Evolutionary conservation across 179 eudicot genomes (phyloP), one percentile per base, ranked within the genome.

Genomic region (Gypsophila paniculata): DNA sequence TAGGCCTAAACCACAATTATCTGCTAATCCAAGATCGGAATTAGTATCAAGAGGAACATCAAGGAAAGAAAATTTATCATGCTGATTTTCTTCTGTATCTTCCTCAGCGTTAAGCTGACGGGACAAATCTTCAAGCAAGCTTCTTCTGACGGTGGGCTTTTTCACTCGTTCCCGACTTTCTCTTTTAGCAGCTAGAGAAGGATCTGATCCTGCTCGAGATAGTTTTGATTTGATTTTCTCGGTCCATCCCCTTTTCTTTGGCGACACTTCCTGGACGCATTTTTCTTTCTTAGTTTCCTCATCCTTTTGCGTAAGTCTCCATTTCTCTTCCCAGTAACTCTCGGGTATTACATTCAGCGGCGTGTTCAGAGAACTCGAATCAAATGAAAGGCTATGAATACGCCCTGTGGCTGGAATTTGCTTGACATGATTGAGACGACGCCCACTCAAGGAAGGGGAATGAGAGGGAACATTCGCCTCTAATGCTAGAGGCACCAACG

Each of bases 321-420:
- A 94, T 73, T 90, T 90, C 75, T 90, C 97, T 83, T 94, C 99
- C 99, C 99, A 94, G 69, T 94, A 94, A 72, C 91, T 94, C 79
- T 91, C 96, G 12, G 96, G 94, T 22, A 90, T 84, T 64, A 77
- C 67, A 77, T 73, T 76, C 59, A 80, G 74, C 11, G 91, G 88
- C 65, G 81, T 74, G 74, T 85, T 82, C 65, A 85, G 80, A 79
- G 68, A 39, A 64, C 29, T 68, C 54, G 89, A 81, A 81, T 87
- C 99, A 7, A 80, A 61, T 18, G 94, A 84, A 61, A 77, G 82
- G 78, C 88, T 88, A 75, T 86, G 92, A 62, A 82, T 80, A 82
- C 83, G 93, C 70, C 87, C 86, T 73, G 88, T 91, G 60, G 64
- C 79, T 53, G 38, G 72, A 53, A 22, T 42, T 39, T 82, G 53